Base-by-base conservation (phyloP, 2,329 filamentous ascomycete species). In the Neonectria magnoliae region DNA sequence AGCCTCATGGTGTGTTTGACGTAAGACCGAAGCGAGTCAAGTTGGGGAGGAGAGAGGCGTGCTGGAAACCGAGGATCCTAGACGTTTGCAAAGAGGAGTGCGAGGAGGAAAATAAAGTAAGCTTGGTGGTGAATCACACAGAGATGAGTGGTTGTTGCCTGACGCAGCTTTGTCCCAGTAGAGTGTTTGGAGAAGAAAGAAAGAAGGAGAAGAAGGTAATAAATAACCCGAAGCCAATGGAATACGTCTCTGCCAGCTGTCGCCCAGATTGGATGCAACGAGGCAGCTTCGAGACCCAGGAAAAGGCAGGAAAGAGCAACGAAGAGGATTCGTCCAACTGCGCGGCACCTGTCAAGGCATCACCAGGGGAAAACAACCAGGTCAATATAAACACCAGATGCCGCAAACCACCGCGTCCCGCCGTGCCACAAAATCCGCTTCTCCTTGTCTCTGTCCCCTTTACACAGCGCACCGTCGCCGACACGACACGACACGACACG, bases 1-100 rank as follows among this genome's bases (percentile, higher is more conserved):
- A 44, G 50, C 31, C 62, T 66, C 71, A 74, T 73, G 57, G 53
- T 59, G n/a, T 42, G 38, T 42, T 42, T 42, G n/a, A 20, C n/a
- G 38, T 42, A 4, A 4, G 38, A 9, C n/a, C 4, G n/a, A n/a
- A n/a, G n/a, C 11, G n/a, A 20, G n/a, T 18, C 38, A 42, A 42
- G 38, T 18, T 53, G 14, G 16, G 16, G 38, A 20, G 4, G 20
- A 48, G 20, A 36, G 29, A 29, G 31, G 18, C 4, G 29, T 48
- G 38, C 27, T 10, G 16, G 8, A 47, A 25, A 38, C 36, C 16
- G 36, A n/a, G 14, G 7, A 38, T n/a, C 38, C n/a, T 9, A 20
- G n/a, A 10, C 4, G 38, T 42, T 42, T 42, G 38, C 38, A 18
- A 42, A 20, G 14, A 13, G 38, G 10, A 14, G 4, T 10, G 9